phyloP scores from a whole-genome alignment of 2,329 filamentous ascomycete genomes.

The Fusarium anguioides region DNA sequence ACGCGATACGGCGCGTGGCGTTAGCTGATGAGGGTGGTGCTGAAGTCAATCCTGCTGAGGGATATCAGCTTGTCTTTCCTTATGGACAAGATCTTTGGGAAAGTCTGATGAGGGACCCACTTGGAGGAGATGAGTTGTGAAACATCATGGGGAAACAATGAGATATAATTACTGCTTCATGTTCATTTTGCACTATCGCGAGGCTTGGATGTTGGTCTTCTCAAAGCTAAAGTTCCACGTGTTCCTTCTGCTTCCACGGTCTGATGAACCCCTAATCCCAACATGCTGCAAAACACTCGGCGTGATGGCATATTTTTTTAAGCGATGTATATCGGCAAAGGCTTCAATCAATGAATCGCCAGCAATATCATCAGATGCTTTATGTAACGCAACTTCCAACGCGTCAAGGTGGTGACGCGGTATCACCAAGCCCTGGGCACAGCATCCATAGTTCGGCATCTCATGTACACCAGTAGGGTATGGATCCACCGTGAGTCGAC shows the following conservation, averaged over 20 bases:
- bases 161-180: too few species aligned
- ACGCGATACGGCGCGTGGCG: not conserved
- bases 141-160: too few species aligned
- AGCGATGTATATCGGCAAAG: slow-evolving; percentile 38
- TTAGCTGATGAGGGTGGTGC: not conserved
- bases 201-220: not conserved
- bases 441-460: slow-evolving; percentile 52
- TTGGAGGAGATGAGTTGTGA: not conserved
- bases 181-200: too few species aligned
- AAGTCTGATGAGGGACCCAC: not conserved
- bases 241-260: slow-evolving; percentile 38
- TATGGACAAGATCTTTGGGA: slow-evolving; percentile 5
- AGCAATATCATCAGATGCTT: slow-evolving; percentile 37
- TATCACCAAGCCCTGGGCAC: slow-evolving; percentile 51
- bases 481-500: slow-evolving; percentile 43
- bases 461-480: slow-evolving; percentile 43
- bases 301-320: slow-evolving; percentile 49
- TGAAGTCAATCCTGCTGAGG: not conserved
- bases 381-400: slow-evolving; percentile 31
- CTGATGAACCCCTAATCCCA: slow-evolving; percentile 46
- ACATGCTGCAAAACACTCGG: slow-evolving; percentile 51
- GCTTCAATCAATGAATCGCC: slow-evolving; percentile 49
- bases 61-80: not conserved
- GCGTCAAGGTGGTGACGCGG: slow-evolving; percentile 41
- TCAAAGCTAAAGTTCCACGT: slow-evolving; percentile 51